Evolutionary conservation across 257 asterid genomes (phyloP).

Genomic region (Gentiana dahurica): DNA sequence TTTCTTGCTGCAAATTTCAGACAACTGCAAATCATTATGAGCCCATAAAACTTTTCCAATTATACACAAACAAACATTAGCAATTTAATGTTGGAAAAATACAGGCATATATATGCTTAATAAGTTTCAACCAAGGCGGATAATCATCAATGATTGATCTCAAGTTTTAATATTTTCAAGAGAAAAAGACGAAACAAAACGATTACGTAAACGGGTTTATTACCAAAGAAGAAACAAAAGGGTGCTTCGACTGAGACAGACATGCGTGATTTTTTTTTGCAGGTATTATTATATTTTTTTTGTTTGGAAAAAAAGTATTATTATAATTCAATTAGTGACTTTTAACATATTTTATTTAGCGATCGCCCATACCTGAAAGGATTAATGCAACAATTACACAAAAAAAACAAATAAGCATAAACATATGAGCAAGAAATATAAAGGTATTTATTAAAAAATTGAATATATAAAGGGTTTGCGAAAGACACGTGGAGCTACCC

Average conservation of each 20-base stretch:
- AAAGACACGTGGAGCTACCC: background rate
- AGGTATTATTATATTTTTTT: too few relatives aligned
- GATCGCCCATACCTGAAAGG: too few relatives aligned
- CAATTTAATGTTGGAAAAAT: too few relatives aligned
- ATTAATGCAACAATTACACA: too few relatives aligned
- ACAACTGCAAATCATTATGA: conserved; percentile 29
- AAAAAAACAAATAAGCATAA: background rate
- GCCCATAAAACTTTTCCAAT: background rate
- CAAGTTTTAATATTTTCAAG: too few relatives aligned
- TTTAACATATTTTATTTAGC: too few relatives aligned
- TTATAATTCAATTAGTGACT: too few relatives aligned
- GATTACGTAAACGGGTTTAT: conserved; percentile 9
- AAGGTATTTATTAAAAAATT: background rate
- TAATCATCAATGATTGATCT: background rate
- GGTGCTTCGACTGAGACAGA: background rate
- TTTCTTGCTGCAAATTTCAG: conserved; percentile 41
- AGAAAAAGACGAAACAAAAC: background rate
- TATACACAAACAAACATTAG: background rate
- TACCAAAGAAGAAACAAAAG: conserved; percentile 3
- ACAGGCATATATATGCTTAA: background rate
- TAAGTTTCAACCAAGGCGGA: background rate
- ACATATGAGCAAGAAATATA: background rate
- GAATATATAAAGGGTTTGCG: background rate
- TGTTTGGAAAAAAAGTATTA: too few relatives aligned
- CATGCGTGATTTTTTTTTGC: too few relatives aligned